A percentile compares a stretch with the other conserved stretches of the same genome.
phyloP scores from a whole-genome alignment of 169 alveolate species.

The Eimeria falciformis region DNA sequence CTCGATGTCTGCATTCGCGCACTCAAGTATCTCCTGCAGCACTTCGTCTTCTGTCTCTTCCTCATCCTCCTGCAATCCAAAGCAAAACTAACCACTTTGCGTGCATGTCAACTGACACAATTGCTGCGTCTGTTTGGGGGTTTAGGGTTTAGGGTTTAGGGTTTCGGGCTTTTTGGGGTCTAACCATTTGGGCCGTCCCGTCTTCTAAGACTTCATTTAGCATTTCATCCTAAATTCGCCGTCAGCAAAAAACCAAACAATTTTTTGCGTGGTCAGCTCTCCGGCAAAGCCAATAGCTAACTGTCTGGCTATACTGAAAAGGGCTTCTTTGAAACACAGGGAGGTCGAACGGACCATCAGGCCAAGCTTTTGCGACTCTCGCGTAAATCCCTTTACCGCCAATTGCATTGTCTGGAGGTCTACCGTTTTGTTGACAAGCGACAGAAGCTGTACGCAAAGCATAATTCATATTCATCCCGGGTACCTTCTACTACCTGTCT shows the following conservation, averaged over 20 bases:
- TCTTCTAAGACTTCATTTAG: slow-evolving; percentile 41
- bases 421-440: slow-evolving; percentile 21
- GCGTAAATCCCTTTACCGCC: slow-evolving; percentile 48
- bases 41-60: slow-evolving; percentile 32
- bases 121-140: not conserved
- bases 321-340: too few relatives aligned
- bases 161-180: not conserved
- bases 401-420: slow-evolving; percentile 39
- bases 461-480: not conserved
- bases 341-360: slow-evolving; percentile 5
- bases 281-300: too few relatives aligned
- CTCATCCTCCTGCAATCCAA: slow-evolving; percentile 27
- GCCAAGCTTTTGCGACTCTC: slow-evolving; percentile 44
- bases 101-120: not conserved
- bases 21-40: slow-evolving; percentile 9
- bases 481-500: not conserved
- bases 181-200: slow-evolving; percentile 38
- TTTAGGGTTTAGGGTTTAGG: not conserved
- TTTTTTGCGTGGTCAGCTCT: too few relatives aligned
- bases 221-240: slow-evolving; percentile 42
- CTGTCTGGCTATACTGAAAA: too few relatives aligned
- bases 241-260: too few relatives aligned
- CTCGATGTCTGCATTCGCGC: not conserved
- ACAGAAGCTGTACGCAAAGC: slow-evolving; percentile 29
- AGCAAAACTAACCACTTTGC: not conserved